Evolutionary conservation across 441 rosid genomes (phyloP), one percentile per base, ranked within the genome.

Genomic region (Sinapis alba): DNA sequence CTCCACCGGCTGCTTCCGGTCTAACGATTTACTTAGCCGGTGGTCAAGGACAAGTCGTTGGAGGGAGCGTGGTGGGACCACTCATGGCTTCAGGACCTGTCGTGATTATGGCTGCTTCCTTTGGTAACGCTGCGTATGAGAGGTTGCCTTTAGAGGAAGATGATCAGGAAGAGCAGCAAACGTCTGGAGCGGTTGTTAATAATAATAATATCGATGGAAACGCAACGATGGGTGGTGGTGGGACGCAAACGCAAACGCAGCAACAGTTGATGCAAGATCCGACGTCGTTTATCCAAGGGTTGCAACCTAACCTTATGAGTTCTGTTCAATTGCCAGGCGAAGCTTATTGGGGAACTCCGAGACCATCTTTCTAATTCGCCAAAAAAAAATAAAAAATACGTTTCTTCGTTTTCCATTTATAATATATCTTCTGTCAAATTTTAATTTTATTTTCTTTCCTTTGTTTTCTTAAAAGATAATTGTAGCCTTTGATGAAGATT

Each of bases 81-180:
- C 92, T 92, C 4, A 26, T 86, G 58, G 93, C 98, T 2, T 86
- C 90, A 0, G 98, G 97, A 13, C 94, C 92, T 36, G 93, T 90
- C 28, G 88, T 89, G 71, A 79, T 92, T 61, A 87, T 92, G 92
- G 95, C 95, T 0, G 96, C 98, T 75, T 90, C 98, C 12, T 92
- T 92, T 53, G 90, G 97, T 8, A 90, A 92, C 84, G 98, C 94
- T 11, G 92, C 97, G 10, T 92, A 92, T 27, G 98, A 92, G 79
- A 84, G 94, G 74, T 81, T 92, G 76, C 98, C 98, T 1, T 65
- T 92, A 53, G 98, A 92, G 71, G 94, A 92, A 63, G 97, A 92
- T 20, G 94, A 92, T 43, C 79, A 76, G 24, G 74, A 73, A 60
- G 69, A 73, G 13, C 69, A 83, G 47, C 89, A 71, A 5, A 84